Evolutionary conservation across 495 filamentous ascomycete species (phyloP), one percentile per base, ranked within the genome.

Genomic region (Glarea lozoyensis): DNA sequence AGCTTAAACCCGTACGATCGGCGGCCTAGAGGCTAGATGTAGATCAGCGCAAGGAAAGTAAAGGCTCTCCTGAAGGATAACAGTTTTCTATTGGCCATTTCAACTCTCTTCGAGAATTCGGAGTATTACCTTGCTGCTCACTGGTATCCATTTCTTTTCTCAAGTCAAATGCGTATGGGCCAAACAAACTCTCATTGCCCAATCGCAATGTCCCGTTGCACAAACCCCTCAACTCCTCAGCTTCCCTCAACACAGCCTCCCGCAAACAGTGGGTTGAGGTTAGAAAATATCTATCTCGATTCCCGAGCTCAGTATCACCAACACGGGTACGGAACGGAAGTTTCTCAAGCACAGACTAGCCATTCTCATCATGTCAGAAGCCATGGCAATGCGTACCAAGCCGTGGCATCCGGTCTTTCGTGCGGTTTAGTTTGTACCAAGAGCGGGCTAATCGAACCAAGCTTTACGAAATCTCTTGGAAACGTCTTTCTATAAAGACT

Each of bases 371-470:
- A 48, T 48, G 46, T 48, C 23, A 43, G 46, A 43, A 48, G 9
- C 17, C 15, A 36, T 18, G 29, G 19, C 30, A 34, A 25, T 20
- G 34, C 19, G 31, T 50, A 47, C 49, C 49, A 52, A 52, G 49
- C 39, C 38, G 7, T 29, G 37, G 42, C 48, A 42, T 52, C 49
- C 30, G 34, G 43, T 46, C 49, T 47, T 40, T 45, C 22, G 17
- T 30, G 6, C 13, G 7, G n/a, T n/a, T n/a, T n/a, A n/a, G n/a
- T n/a, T n/a, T n/a, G n/a, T n/a, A n/a, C n/a, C n/a, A n/a, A n/a
- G n/a, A n/a, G n/a, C n/a, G n/a, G n/a, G n/a, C n/a, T n/a, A n/a
- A n/a, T n/a, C n/a, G n/a, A n/a, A 42, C 20, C 29, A 50, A 43
- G 37, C 32, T 47, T 47, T 41, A 30, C 25, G 16, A 9, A 15